Conservation (phyloP, 2,329 filamentous ascomycete genomes). For the Zarea fungicola region DNA sequence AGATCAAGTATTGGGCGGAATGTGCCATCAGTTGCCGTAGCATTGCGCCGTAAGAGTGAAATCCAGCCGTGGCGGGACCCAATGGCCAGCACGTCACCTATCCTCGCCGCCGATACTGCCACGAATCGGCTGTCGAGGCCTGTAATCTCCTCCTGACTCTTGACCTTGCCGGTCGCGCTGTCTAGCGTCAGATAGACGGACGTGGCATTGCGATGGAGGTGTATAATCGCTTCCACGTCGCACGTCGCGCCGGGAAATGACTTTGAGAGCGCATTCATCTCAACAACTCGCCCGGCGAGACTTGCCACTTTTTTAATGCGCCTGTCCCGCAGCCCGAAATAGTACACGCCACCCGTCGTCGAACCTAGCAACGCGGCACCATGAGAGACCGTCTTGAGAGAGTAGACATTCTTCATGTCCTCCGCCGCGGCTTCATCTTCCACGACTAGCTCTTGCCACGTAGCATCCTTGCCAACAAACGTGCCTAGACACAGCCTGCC, state of each 20-base stretch:
- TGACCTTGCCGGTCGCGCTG: constrained; percentile 23
- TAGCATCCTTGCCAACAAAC: constrained; percentile 23
- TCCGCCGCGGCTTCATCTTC: constrained; percentile 28
- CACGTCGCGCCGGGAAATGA: background rate
- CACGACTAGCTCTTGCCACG: constrained; percentile 38
- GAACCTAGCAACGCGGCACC: constrained; percentile 44
- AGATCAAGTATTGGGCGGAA: constrained; percentile 28
- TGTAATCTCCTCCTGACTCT: constrained; percentile 26
- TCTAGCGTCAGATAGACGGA: constrained; percentile 40
- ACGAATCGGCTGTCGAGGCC: constrained; percentile 45
- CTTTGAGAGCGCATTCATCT: constrained; percentile 39
- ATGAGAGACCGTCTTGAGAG: constrained; percentile 35
- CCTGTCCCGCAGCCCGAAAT: constrained; percentile 30
- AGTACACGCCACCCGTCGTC: constrained; percentile 42
- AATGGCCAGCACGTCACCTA: constrained; percentile 41
- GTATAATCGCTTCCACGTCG: constrained; percentile 35
- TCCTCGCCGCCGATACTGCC: constrained; percentile 40
- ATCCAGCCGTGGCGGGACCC: constrained; percentile 51
- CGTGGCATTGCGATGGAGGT: constrained; percentile 40
- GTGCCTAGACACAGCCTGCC: constrained; percentile 52
- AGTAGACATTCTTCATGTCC: constrained; percentile 43
- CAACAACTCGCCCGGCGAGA: constrained; percentile 44
- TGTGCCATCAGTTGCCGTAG: constrained; percentile 16
- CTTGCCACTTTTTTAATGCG: constrained; percentile 31
- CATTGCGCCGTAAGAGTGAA: constrained; percentile 25